phyloP scores from a whole-genome alignment of 768 basidiomycete species.

The Auricularia heimuer region DNA sequence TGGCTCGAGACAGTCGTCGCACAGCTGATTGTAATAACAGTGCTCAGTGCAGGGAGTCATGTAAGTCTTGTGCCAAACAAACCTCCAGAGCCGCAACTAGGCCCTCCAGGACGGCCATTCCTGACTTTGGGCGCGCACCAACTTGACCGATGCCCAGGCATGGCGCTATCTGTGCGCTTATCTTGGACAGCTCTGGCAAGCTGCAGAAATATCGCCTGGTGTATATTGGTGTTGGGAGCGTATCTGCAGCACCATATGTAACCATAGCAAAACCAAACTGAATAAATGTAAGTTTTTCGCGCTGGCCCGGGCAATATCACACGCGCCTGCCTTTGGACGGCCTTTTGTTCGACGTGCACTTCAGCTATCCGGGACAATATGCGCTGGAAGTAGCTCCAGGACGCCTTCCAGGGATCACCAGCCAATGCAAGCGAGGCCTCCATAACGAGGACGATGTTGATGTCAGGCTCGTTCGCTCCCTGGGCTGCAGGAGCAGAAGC shows the following conservation, averaged over 20 bases:
- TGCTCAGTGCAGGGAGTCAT: neutral
- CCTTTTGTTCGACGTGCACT: neutral
- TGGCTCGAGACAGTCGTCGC: slow-evolving; percentile 22
- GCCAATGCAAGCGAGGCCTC: neutral
- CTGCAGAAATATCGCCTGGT: slow-evolving; percentile 46
- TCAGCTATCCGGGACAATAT: neutral
- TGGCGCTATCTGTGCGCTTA: neutral
- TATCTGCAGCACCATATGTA: slow-evolving; percentile 53
- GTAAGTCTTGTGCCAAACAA: slow-evolving; percentile 7
- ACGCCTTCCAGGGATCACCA: neutral
- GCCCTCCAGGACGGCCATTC: slow-evolving; percentile 64
- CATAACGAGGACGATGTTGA: neutral
- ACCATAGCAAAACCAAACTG: slow-evolving; percentile 44
- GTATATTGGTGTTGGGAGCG: slow-evolving; percentile 44
- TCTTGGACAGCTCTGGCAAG: neutral
- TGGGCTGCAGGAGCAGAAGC: too few relatives aligned
- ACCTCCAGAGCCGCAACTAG: slow-evolving; percentile 65
- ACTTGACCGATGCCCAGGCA: slow-evolving; percentile 48
- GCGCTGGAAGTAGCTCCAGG: neutral
- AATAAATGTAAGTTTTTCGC: neutral
- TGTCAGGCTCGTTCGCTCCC: neutral
- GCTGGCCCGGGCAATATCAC: neutral
- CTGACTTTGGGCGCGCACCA: slow-evolving; percentile 35
- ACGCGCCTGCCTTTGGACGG: neutral
- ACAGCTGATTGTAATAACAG: slow-evolving; percentile 20